phyloP scores from a whole-genome alignment of 768 basidiomycete species.

The Lentinula sp. region DNA sequence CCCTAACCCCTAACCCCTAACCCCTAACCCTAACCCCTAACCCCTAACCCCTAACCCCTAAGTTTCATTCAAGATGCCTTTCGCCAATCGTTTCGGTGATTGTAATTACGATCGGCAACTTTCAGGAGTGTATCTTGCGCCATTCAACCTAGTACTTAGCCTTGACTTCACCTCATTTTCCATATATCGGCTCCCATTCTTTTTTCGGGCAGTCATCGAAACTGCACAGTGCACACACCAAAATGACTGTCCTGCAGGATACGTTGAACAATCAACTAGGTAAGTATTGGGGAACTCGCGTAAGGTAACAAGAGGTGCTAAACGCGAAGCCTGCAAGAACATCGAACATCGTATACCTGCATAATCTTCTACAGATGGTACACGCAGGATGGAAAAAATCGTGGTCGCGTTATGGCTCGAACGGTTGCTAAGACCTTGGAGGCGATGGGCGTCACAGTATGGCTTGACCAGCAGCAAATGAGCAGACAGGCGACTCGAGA shows the following conservation, averaged over 20 bases:
- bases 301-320: neutral
- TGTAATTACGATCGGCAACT: too few relatives aligned
- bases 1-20: too few relatives aligned
- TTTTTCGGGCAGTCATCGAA: neutral
- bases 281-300: neutral
- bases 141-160: too few relatives aligned
- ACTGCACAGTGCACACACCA: neutral
- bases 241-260: neutral
- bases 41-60: too few relatives aligned
- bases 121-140: too few relatives aligned
- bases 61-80: neutral
- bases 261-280: neutral
- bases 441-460: neutral
- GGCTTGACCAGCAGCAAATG: neutral
- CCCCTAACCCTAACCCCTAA: too few relatives aligned
- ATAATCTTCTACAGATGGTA: neutral
- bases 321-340: too few relatives aligned
- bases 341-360: neutral
- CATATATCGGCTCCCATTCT: neutral
- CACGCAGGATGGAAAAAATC: neutral
- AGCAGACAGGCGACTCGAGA: neutral
- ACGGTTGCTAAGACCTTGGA: neutral
- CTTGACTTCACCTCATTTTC: too few relatives aligned
- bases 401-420: neutral
- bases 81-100: neutral